Base-by-base conservation (phyloP, 139 green algal genomes). In the Nannochloris sp. region DNA sequence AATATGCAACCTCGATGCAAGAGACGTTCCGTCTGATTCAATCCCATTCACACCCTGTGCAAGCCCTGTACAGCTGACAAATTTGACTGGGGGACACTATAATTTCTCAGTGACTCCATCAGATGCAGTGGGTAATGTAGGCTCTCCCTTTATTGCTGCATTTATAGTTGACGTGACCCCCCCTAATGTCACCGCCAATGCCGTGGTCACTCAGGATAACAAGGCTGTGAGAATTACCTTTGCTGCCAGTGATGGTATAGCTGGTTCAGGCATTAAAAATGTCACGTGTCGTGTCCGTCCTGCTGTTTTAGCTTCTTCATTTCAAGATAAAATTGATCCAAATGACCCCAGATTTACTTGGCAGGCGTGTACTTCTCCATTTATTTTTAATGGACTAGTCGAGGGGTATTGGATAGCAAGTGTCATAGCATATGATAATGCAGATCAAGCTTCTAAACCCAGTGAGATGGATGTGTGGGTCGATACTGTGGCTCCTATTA, bases 21-120 rank as follows among this genome's bases (percentile, higher is more conserved):
- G 15, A 53, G 31, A 54, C 19, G 19, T 54, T 34, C 61, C 60
- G 27, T 8, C 23, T 19, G 45, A 60, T 27, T 32, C n/a, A 1
- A 33, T 44, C 10, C 15, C 51, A 13, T 70, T n/a, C 34, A 7
- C 25, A 7, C 15, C 64, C 15, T 78, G 71, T 48, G 14, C 66
- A 30, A 65, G 55, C 3, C 65, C 71, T 3, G 31, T 38, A 2
- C n/a, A 39, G 5, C 48, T 64, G 1, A 25, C n/a, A 23, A 72
- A 77, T 12, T 46, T 79, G 29, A 59, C 72, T n/a, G 72, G 67
- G 15, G 72, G 72, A 8, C 34, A 30, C 25, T 79, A 79, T 56
- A 19, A 27, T 13, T 72, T 76, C 33, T 10, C 54, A 14, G 34
- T 65, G 10, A 23, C 10, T 24, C 29, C 64, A 47, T 54, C 64